A percentile compares a stretch with the other conserved stretches of the same genome.
These are phyloP conservation scores for Trichoderma reesei DNA, from an alignment of 495 filamentous ascomycete species.

Conservation along the genomic window DNA sequence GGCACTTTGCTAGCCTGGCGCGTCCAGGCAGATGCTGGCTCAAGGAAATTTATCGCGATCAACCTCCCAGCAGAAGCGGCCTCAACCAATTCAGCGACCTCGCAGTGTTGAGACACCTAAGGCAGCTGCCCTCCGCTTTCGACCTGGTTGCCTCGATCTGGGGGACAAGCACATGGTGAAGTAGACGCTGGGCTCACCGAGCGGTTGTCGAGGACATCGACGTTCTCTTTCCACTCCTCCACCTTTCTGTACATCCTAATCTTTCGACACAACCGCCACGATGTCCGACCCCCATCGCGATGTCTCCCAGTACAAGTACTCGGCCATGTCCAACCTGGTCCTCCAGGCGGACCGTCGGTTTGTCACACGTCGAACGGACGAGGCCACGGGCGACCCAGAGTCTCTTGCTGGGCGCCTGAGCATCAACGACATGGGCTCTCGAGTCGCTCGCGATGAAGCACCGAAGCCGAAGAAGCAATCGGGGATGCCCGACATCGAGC, in stretches of 20 bases:
- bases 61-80: neutral
- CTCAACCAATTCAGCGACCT: constrained; percentile 3
- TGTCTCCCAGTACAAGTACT: constrained; percentile 98
- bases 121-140: neutral
- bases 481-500: constrained; percentile 56
- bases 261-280: constrained; percentile 17
- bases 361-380: constrained; percentile 81
- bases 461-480: constrained; percentile 67
- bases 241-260: neutral
- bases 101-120: neutral
- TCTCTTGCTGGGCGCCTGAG: constrained; percentile 89
- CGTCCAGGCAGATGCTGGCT: neutral
- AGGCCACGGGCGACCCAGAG: constrained; percentile 94
- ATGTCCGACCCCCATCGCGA: constrained; percentile 84
- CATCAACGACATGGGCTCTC: constrained; percentile 86
- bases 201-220: constrained; percentile 10
- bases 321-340: constrained; percentile 99
- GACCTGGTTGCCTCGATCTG: neutral
- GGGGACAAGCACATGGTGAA: constrained; percentile 21
- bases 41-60: constrained; percentile 7
- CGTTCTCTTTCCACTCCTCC: neutral
- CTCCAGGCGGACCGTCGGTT: constrained; percentile 98
- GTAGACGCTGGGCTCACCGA: constrained; percentile 15
- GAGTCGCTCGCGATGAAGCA: constrained; percentile 66
- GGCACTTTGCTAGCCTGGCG: neutral